Conservation (phyloP, 2,329 filamentous ascomycete genomes). For the Metarhizium sp. region DNA sequence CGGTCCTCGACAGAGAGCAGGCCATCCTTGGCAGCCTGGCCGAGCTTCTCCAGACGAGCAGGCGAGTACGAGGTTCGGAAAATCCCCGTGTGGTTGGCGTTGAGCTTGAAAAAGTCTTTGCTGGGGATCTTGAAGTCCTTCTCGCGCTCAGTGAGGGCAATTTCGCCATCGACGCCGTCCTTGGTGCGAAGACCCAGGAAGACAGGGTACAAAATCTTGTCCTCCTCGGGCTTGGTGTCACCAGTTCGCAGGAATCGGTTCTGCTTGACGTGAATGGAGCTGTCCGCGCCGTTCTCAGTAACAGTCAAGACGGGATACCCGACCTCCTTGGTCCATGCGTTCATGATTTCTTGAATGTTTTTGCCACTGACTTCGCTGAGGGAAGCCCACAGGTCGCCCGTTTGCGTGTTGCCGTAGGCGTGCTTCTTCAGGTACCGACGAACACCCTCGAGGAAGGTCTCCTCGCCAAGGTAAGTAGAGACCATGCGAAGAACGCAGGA, state of each 20-base stretch:
- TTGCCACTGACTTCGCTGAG: constrained; percentile 85
- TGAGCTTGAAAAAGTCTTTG: constrained; percentile 90
- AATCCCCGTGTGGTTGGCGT: constrained; percentile 86
- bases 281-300: constrained; percentile 52
- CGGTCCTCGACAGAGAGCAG: constrained; percentile 81
- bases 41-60: constrained; percentile 77
- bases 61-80: constrained; percentile 85
- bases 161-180: constrained; percentile 63
- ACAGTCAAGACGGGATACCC: constrained; percentile 88
- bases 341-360: constrained; percentile 82
- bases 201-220: constrained; percentile 78
- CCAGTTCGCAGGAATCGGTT: constrained; percentile 90
- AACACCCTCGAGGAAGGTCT: constrained; percentile 86
- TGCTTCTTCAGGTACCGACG: constrained; percentile 89
- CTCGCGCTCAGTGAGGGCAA: constrained; percentile 45
- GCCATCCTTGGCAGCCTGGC: constrained; percentile 63
- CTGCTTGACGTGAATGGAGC: constrained; percentile 79
- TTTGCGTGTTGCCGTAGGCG: constrained; percentile 91
- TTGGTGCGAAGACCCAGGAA: constrained; percentile 80
- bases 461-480: constrained; percentile 87
- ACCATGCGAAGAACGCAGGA: constrained; percentile 96
- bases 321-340: constrained; percentile 94
- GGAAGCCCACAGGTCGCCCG: constrained; percentile 81
- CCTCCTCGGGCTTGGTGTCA: constrained; percentile 89
- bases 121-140: constrained; percentile 67